Percentiles rank a stretch among this genome's conserved stretches.
Conservation (phyloP, 2,329 filamentous ascomycete species). For the Pseudogymnoascus sp. region DNA sequence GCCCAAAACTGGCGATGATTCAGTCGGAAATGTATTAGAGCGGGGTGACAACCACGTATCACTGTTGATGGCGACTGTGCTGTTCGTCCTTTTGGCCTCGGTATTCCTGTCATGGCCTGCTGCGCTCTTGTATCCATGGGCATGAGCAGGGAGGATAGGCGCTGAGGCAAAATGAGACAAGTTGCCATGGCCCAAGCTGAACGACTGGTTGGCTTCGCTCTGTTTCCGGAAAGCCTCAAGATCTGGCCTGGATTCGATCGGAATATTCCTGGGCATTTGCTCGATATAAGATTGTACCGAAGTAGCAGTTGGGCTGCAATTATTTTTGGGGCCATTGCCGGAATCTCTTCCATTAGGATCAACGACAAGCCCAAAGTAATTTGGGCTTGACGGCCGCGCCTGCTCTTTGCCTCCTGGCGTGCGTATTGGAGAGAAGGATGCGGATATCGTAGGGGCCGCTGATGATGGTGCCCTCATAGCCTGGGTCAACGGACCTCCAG, state of each 20-base stretch:
- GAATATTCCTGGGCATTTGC: slow-evolving; percentile 59
- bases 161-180: slow-evolving; percentile 39
- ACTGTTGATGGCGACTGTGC: background rate
- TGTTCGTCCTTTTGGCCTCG: background rate
- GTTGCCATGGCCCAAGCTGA: slow-evolving; percentile 37
- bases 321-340: slow-evolving; percentile 55
- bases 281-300: slow-evolving; percentile 64
- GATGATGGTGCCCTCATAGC: slow-evolving; percentile 20
- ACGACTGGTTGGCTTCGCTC: slow-evolving; percentile 55
- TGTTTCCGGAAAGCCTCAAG: slow-evolving; percentile 72
- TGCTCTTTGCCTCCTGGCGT: slow-evolving; percentile 21
- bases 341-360: slow-evolving; percentile 61
- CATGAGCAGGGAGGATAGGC: slow-evolving; percentile 13
- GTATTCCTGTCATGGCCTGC: background rate
- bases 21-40: slow-evolving; percentile 9
- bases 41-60: background rate
- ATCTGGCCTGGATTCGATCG: slow-evolving; percentile 70
- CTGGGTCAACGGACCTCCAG: slow-evolving; percentile 19
- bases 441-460: slow-evolving; percentile 22
- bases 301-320: slow-evolving; percentile 68
- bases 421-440: slow-evolving; percentile 13
- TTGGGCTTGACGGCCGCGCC: slow-evolving; percentile 57
- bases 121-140: slow-evolving; percentile 9
- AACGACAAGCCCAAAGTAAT: slow-evolving; percentile 76
- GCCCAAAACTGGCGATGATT: slow-evolving; percentile 30